Conservation (phyloP, 257 asterid genomes). For the Nemophila menziesii region DNA sequence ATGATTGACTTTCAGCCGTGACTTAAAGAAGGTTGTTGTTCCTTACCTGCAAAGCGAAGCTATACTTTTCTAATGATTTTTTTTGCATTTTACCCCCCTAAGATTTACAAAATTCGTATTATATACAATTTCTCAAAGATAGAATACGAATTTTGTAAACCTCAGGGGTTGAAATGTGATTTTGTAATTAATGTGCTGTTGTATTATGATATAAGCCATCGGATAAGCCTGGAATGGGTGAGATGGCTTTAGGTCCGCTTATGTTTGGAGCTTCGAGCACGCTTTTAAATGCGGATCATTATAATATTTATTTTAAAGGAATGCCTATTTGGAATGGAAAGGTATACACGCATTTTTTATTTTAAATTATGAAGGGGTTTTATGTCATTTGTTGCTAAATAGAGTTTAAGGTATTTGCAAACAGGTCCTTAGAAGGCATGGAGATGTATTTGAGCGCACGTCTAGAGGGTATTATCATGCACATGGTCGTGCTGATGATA, state of each 20-base stretch:
- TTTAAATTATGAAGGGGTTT: too few relatives aligned
- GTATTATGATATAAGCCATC: conserved; percentile 40
- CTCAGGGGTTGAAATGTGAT: too few relatives aligned
- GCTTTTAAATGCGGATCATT: conserved; percentile 76
- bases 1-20: too few relatives aligned
- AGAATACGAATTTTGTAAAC: too few relatives aligned
- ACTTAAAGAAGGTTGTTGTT: too few relatives aligned
- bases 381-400: neutral
- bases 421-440: conserved; percentile 91
- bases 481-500: conserved; percentile 98
- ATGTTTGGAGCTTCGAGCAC: conserved; percentile 91
- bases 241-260: conserved; percentile 73
- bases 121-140: too few relatives aligned
- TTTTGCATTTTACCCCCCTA: too few relatives aligned
- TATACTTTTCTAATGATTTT: too few relatives aligned
- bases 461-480: conserved; percentile 74
- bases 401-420: neutral
- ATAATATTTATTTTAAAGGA: conserved; percentile 66
- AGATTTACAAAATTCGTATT: too few relatives aligned
- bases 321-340: conserved; percentile 93
- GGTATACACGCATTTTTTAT: conserved; percentile 33
- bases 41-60: too few relatives aligned
- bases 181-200: too few relatives aligned
- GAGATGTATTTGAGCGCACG: conserved; percentile 88
- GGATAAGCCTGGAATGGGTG: conserved; percentile 62